Base-by-base conservation (phyloP, 1,284 basidiomycete species). In the Puccinia hordei region DNA sequence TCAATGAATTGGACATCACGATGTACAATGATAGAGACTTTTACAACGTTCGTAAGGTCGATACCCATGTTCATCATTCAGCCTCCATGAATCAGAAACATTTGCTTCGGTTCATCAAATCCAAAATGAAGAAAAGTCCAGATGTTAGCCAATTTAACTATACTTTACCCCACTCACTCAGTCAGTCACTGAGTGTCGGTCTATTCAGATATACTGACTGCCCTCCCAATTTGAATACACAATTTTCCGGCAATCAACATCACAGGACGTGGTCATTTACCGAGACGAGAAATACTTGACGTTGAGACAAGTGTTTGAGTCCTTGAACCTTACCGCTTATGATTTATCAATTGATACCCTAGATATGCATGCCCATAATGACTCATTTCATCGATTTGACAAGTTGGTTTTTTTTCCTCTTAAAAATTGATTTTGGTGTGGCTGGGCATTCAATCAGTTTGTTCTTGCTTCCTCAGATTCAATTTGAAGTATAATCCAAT, bases 31-130 rank as follows among this genome's bases (percentile, higher is more conserved):
- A 41, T 84, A 94, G 95, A 83, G 97, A 99, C 87, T 98, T 99
- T 84, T 99, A 99, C 88, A 99, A 99, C 85, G 89, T 95, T 57
- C 91, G 96, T 68, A 99, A 99, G 86, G 86, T 99, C 81, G 96
- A 98, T 85, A 99, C 97, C 12, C 96, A 99, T 86, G 93, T 99
- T 27, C 97, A 99, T 85, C 94, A 99, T 86, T 97, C 95, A 13
- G 97, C 95, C 77, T 92, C 93, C 86, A 98, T 99, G 96, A 99
- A 99, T 86, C 97, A 99, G 86, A 99, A 99, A 87, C 97, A 99
- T 87, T 87, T 99, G n/a, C 88, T 99, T 33, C 94, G 97, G 6
- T 99, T 99, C 87, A 99, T 99, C 88, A 99, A 99, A 86, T 91
- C 92, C 63, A 98, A 99, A 87, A 87, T 90, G 86, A 89, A 88